Evolutionary conservation across 2,329 filamentous ascomycete genomes (phyloP), one percentile per base, ranked within the genome.

Genomic region (Neonectria coccinea): DNA sequence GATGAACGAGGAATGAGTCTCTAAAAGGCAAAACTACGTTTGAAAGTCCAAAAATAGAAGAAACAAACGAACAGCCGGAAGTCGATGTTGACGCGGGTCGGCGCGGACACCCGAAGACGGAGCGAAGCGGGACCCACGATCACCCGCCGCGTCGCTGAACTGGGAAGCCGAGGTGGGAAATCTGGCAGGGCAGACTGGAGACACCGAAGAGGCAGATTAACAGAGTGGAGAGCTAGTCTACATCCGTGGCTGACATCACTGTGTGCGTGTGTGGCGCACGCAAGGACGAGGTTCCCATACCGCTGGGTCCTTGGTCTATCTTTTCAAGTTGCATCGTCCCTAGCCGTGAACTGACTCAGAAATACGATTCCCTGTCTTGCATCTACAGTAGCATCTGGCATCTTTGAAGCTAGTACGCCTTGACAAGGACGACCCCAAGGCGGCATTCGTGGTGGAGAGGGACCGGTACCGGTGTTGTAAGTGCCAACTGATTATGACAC

Each of bases 71-170:
- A 41, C 9, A 20, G 9, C 31, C 55, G 44, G 42, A 22, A 33
- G 48, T 33, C 29, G 31, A 51, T 51, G n/a, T 42, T 56, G 41
- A 27, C 53, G 48, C 59, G 51, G 61, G 62, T 64, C 70, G 70
- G 67, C 52, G 56, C 70, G 68, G 50, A 42, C 64, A 61, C 59
- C 70, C 62, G 68, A 65, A 25, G 53, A 51, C 54, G 56, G 59
- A 59, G 59, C 27, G 45, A 39, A 51, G 31, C 29, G 10, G 50
- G 59, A 59, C 53, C 70, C 68, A 71, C 67, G 51, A 50, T 53
- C 58, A 36, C 62, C 70, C 63, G 48, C 39, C 59, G 59, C 53
- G 1, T 27, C 53, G n/a, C 16, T 25, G 48, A 11, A 56, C 14
- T 45, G 42, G 41, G 45, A 54, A 54, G 29, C n/a, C 10, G 31